Evolutionary conservation across 345 rosid species (phyloP), one percentile per base, ranked within the genome.

Genomic region (Brassica rapa): DNA sequence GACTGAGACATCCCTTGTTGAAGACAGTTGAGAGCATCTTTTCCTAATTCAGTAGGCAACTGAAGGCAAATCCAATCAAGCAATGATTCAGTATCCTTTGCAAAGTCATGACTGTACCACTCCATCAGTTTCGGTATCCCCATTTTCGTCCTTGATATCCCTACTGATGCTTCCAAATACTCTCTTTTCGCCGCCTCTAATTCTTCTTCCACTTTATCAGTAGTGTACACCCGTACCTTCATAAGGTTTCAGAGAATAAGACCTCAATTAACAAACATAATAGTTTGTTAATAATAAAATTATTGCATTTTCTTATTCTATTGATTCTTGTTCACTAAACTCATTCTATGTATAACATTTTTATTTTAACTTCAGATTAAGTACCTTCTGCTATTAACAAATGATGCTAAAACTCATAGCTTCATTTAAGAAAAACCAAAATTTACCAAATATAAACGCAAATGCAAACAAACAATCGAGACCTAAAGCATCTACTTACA

Each of bases 21-120:
- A 30, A 91, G 89, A 75, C 85, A 88, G 72, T 81, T 85, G 41
- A 91, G 85, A 67, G 94, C 96, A 78, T 89, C 87, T 79, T 89
- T 87, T 11, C 90, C 86, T 4, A 86, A 76, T 39, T 90, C 91
- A 86, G 86, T 88, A 68, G 96, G 98, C 76, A 90, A 71, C 79
- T 94, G 97, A 66, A 90, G 97, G 85, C 88, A 90, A 64, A 90
- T 84, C 98, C 96, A 91, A 73, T 93, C 94, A 6, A 93, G 89
- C 74, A 93, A 77, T 25, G 94, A 93, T 77, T 87, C 91, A 61
- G 81, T 71, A 84, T 93, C 91, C 79, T 93, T 93, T 25, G 98
- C 93, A 80, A 90, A 91, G 84, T 93, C 97, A 5, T 86, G 89
- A 66, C 87, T 79, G 78, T 91, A 91, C 97, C 98, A 86, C 78